Base-by-base conservation (phyloP, 441 rosid genomes). In the Euphorbia schlechtendalii region DNA sequence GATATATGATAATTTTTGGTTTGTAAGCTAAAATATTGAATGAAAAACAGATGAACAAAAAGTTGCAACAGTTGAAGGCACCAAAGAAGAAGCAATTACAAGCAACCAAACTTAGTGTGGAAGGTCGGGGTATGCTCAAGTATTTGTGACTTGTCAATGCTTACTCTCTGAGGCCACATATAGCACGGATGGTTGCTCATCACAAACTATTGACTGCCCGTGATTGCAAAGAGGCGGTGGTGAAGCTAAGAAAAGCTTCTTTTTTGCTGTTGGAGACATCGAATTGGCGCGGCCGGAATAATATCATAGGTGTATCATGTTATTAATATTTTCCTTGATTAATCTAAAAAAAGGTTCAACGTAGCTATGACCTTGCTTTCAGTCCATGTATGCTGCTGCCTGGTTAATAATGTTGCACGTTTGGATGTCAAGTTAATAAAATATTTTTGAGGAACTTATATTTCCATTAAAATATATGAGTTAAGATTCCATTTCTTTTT, bases 51-150 rank as follows among this genome's bases (percentile, higher is more conserved):
- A 90, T 90, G 99, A 90, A 87, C 69, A 90, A 89, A 80, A 94
- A 86, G 80, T 72, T 94, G 81, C 99, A 90, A 76, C 97, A 89
- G 85, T 83, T 94, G 70, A 94, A 94, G 76, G 96, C 92, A 63
- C 90, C 96, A 5, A 90, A 91, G 76, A 94, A 94, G 93, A 88
- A 81, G 90, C 77, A 82, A 69, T 70, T 89, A 65, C 97, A 90
- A 75, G 99, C 99, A 7, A 83, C 97, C 9, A 94, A 82, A 64
- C 84, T 94, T 58, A 89, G 97, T 5, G 96, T 89, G 55, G 99
- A 94, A 78, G 97, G 99, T 56, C 89, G 96, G 53, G 99, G 97
- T 17, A 94, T 90, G 99, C 72, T 84, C 46, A 94, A 94, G 72
- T 90, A 94, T 80, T 82, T 94, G 69, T 90, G 83, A 94, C 80